Base-by-base conservation (phyloP, 257 asterid species). In the Penstemon barbatus region DNA sequence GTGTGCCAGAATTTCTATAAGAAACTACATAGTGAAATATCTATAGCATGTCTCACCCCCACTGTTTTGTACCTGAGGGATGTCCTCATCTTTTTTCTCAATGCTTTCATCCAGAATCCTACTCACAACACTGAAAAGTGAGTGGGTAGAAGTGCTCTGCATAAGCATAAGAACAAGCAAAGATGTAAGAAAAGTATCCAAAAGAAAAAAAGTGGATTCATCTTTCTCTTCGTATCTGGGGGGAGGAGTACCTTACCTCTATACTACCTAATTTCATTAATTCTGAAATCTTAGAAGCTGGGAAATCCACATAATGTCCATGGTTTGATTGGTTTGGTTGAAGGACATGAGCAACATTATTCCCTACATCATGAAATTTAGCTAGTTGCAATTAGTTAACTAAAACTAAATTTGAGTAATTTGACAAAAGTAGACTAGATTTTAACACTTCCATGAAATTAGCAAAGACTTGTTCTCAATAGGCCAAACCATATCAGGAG, bases 131-230 rank as follows among this genome's bases (percentile, higher is more conserved):
- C 77, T 69, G 79, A 92, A 88, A 71, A 92, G 95, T 65, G 97
- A 81, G 71, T 79, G 94, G 8, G 85, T 80, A 64, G 97, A 79
- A 71, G 86, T 83, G 70, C 70, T 85, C 98, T 92, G 95, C 80
- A 80, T 64, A 74, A 63, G 76, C 60, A 73, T 73, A 78, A 75
- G 77, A 68, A 53, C 54, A 64, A 12, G 70, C 44, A 36, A 3
- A 41, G 63, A 65, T 12, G 46, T 25, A 61, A 59, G 66, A 25
- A 25, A 25, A 41, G 73, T 12, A 73, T 66, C 66, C 33, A 25
- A 25, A 25, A 25, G 33, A 25, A 12, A 59, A 15, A 62, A 59
- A 69, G 46, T 13, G 46, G 57, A 33, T 2, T 54, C 15, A 25
- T 15, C 42, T 36, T 48, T 71, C 57, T 52, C 61, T 57, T 12